Evolutionary conservation across 208 protist species (phyloP).

Genomic region (Crithidia bombi): DNA sequence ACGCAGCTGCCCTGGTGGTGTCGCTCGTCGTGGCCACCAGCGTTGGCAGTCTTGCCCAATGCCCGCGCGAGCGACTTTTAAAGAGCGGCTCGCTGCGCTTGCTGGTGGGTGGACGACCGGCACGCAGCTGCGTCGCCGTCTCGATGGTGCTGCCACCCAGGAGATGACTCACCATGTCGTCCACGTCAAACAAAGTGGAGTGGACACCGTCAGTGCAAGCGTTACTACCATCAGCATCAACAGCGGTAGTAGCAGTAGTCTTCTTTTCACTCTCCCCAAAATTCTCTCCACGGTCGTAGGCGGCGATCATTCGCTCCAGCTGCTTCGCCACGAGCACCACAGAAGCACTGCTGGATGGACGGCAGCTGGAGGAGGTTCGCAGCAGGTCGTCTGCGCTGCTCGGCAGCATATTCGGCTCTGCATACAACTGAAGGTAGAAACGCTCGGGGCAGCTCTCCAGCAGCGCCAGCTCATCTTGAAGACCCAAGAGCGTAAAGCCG

Average conservation of each 20-base stretch:
- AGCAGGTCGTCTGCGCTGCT: neutral
- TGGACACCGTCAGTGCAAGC: neutral
- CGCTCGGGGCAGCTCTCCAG: conserved; percentile 64
- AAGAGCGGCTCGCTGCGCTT: conserved; percentile 44
- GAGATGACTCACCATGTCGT: conserved; percentile 5
- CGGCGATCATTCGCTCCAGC: conserved; percentile 44
- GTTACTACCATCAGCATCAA: neutral
- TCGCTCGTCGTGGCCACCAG: conserved; percentile 67
- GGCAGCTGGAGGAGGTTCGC: neutral
- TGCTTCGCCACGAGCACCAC: conserved; percentile 64
- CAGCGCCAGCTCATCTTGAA: conserved; percentile 81
- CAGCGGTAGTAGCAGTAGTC: neutral
- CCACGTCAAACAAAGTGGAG: neutral
- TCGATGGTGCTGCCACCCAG: neutral
- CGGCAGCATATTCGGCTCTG: neutral
- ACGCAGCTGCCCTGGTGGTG: conserved; percentile 51
- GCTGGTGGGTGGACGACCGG: neutral
- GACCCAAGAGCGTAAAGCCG: conserved; percentile 76
- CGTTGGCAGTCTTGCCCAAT: conserved; percentile 50
- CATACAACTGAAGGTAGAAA: conserved; percentile 34
- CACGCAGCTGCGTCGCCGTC: neutral
- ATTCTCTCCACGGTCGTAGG: conserved; percentile 26
- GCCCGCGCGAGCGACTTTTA: conserved; percentile 47
- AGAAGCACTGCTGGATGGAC: conserved; percentile 19
- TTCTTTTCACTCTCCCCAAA: conserved; percentile 7